Evolutionary conservation across 2,329 filamentous ascomycete genomes (phyloP).

Genomic region (Cadophora malorum): DNA sequence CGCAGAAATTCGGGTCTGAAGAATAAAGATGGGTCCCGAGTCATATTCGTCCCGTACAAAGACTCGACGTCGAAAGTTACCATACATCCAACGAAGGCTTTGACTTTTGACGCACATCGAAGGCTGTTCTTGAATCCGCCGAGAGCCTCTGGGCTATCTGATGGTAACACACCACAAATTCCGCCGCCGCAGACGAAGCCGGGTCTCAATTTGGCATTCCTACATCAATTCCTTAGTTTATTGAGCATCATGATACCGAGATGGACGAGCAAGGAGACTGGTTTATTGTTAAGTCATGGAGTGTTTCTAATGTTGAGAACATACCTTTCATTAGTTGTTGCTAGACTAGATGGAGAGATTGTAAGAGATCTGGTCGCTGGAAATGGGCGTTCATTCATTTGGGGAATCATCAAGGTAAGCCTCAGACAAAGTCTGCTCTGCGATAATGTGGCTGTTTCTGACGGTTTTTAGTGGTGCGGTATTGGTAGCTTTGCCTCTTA

Average conservation of each 20-base stretch:
- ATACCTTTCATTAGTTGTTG: constrained; percentile 92
- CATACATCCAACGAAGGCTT: constrained; percentile 86
- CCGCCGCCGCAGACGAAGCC: constrained; percentile 92
- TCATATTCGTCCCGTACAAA: constrained; percentile 94
- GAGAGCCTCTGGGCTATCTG: constrained; percentile 76
- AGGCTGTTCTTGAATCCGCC: constrained; percentile 92
- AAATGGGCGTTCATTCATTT: constrained; percentile 85
- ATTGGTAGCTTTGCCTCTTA: constrained; percentile 94
- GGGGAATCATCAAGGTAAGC: constrained; percentile 80
- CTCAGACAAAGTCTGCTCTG: not conserved
- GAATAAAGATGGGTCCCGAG: constrained; percentile 93
- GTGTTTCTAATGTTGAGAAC: constrained; percentile 90
- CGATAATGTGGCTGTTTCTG: constrained; percentile 20
- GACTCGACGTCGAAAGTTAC: constrained; percentile 87
- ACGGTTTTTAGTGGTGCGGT: constrained; percentile 74
- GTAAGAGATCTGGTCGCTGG: constrained; percentile 96
- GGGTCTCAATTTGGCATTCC: constrained; percentile 90
- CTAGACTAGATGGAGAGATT: constrained; percentile 92
- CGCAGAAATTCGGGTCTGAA: constrained; percentile 91
- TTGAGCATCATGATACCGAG: constrained; percentile 97
- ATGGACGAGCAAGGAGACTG: constrained; percentile 95
- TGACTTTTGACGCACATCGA: constrained; percentile 96
- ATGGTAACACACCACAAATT: constrained; percentile 69
- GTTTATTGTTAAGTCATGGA: constrained; percentile 85
- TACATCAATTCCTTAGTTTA: constrained; percentile 95